Base-by-base conservation (phyloP, 257 asterid genomes). In the Salvia hispanica region DNA sequence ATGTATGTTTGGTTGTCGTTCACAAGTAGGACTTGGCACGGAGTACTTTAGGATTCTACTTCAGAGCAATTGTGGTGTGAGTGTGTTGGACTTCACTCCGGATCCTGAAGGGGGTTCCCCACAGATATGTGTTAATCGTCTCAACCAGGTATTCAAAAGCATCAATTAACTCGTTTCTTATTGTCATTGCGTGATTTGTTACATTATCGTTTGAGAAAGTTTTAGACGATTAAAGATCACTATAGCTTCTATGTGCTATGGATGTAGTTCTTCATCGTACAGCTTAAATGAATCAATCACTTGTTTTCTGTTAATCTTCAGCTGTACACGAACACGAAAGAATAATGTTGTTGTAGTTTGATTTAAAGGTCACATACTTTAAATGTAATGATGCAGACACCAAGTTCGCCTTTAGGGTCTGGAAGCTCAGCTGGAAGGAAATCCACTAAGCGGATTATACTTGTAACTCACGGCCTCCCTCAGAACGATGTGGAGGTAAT, bases 1-100 rank as follows among this genome's bases (percentile, higher is more conserved):
- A 33, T 56, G 44, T 21, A 10, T 52, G 37, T 62, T 70, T n/a
- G 69, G 11, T 28, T 57, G 36, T 59, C 28, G 16, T 53, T 53
- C 53, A 62, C 28, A 16, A 18, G 6, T 72, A 93, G 97, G 96
- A 62, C 66, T 93, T 61, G 97, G 92, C 65, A 74, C 97, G 0
- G 90, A 88, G 70, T 93, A 90, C 81, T 93, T 93, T 80, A 85
- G 98, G 79, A 18, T 76, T 78, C 80, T 93, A 74, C 92, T 90
- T 71, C 98, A 93, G 81, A 93, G 98, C 84, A 93, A 93, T 55
- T 90, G 97, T 60, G 98, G 98, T 4, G 94, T 88, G 33, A 93
- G 97, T 71, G 97, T 93, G 68, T 70, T 93, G 86, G 96, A 93
- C 74, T 88, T 93, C 82, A 86, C 86, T 37, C 98, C 97, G 55